Conservation (phyloP, 192 early-diverging fungal species). For the Coemansia sp. region DNA sequence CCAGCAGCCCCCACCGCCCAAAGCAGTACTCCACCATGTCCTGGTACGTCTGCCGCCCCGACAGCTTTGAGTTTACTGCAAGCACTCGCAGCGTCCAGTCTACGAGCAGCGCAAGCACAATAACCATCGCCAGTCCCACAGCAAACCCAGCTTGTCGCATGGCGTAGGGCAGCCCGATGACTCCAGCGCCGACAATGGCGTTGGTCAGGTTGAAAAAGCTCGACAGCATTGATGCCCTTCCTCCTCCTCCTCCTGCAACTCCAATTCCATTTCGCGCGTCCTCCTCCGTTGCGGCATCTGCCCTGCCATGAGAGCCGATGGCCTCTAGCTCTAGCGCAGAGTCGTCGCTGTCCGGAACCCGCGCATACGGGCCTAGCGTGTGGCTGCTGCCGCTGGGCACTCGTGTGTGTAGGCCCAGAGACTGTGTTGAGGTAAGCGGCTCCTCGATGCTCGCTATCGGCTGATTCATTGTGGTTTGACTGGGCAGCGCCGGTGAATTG, state of each 20-base stretch:
- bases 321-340: constrained; percentile 1
- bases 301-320: neutral
- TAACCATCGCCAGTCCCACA: constrained; percentile 57
- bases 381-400: neutral
- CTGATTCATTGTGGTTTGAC: neutral
- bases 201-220: constrained; percentile 88
- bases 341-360: neutral
- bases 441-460: neutral
- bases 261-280: neutral
- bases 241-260: neutral
- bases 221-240: constrained; percentile 50
- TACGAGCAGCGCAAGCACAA: constrained; percentile 58
- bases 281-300: neutral
- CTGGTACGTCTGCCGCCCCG: constrained; percentile 81
- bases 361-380: neutral
- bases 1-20: constrained; percentile 73
- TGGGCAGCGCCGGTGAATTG: neutral
- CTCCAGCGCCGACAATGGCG: constrained; percentile 92
- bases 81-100: constrained; percentile 83
- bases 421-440: neutral
- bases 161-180: constrained; percentile 83
- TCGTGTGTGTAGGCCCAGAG: neutral
- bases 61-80: constrained; percentile 74
- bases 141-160: constrained; percentile 79
- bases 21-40: constrained; percentile 83